phyloP scores from a whole-genome alignment of 805 yeast species.

The Starmerella sp. region DNA sequence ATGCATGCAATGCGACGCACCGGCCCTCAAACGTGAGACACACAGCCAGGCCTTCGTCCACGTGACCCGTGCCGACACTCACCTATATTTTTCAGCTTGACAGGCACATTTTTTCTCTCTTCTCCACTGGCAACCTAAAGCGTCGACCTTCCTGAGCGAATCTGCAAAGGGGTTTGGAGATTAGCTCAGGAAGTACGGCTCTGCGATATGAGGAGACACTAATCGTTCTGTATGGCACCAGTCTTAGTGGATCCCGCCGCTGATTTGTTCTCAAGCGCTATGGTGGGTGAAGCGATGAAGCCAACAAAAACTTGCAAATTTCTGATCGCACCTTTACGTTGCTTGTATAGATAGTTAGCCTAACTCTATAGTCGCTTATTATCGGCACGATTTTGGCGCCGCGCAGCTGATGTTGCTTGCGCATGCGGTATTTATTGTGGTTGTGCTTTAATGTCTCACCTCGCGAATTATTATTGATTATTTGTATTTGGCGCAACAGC shows the following conservation, averaged over 20 bases:
- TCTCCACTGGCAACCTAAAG: not conserved
- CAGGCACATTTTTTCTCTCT: not conserved
- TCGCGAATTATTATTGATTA: not conserved
- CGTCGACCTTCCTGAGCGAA: not conserved
- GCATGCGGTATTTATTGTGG: not conserved
- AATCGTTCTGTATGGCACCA: slow-evolving; percentile 28
- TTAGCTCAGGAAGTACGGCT: not conserved
- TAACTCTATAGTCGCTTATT: too few relatives aligned
- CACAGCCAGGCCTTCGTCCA: too few relatives aligned
- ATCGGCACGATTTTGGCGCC: too few relatives aligned
- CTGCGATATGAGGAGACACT: slow-evolving; percentile 18
- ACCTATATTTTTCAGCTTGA: not conserved
- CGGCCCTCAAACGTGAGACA: too few relatives aligned
- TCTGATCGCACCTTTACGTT: slow-evolving; percentile 11
- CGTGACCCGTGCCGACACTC: too few relatives aligned
- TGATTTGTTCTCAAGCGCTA: slow-evolving; percentile 23
- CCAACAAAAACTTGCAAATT: slow-evolving; percentile 21
- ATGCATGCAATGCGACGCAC: too few relatives aligned
- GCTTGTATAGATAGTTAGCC: not conserved
- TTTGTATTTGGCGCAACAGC: not conserved
- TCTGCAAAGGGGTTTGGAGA: not conserved
- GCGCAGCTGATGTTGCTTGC: not conserved
- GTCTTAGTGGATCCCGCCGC: slow-evolving; percentile 25
- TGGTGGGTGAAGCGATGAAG: slow-evolving; percentile 16
- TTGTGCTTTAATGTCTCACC: not conserved